Base-by-base conservation (phyloP, 345 rosid genomes). In the Arabidopsis arenosa region DNA sequence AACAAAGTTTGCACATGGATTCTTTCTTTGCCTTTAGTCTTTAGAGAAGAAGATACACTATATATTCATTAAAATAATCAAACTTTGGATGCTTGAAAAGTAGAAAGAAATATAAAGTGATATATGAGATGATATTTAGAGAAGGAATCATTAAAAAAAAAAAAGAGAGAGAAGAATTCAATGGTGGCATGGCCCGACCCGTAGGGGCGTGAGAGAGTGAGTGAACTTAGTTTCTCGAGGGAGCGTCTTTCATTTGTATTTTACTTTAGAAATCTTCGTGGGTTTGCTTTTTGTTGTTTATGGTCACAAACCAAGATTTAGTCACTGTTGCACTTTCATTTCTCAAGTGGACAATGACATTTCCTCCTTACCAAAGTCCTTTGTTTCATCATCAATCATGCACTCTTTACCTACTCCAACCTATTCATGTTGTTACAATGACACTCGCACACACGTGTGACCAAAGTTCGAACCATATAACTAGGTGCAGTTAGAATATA, bases 241-340 rank as follows among this genome's bases (percentile, higher is more conserved):
- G 80, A 77, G 80, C 80, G 80, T 77, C 52, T 54, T 44, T 63
- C 53, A 32, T 61, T 55, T 69, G 49, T 76, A 21, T 63, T 35
- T 35, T 70, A 55, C 75, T 76, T 76, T 69, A 44, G 26, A 39
- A 11, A 2, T 32, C 41, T 26, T 18, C 17, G 70, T 55, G 75
- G 80, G 59, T 70, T 77, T 70, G 80, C 80, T 77, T 77, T 77
- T 77, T 71, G 76, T 77, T 70, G 70, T 70, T 64, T 77, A 77
- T 77, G 76, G 76, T 71, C 76, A 77, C 76, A 77, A 63, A 55
- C 72, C 66, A 77, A 64, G 66, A 48, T 69, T 70, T 61, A 61
- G 64, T 43, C 64, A 68, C 74, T 51, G 32, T 53, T 56, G 72
- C 72, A 63, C 71, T 76, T 76, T 63, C 71, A 54, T 63, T 36